Base-by-base conservation (phyloP, 148 eudicot genomes). In the Dysphania ambrosioides region DNA sequence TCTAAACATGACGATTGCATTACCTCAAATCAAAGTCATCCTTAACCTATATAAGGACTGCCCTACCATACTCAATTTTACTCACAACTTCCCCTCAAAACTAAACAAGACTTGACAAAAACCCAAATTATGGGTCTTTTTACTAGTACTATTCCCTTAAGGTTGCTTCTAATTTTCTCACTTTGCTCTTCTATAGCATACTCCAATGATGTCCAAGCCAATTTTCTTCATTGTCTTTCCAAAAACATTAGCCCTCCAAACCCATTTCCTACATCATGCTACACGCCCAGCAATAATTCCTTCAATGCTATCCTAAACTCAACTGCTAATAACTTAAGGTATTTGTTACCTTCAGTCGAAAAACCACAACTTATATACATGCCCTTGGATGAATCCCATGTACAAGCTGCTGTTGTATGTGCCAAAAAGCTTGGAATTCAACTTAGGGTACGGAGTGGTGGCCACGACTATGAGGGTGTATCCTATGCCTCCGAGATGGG, bases 401-500 rank as follows among this genome's bases (percentile, higher is more conserved):
- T 80, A 24, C 83, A 80, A 38, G 76, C 83, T 3, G 79, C 83
- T 24, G 83, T 80, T 7, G 26, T 72, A 6, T 80, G 83, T n/a
- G 79, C 79, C 59, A 85, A 53, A 36, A 44, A 71, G 19, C 51
- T 77, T 13, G 78, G 79, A 47, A 16, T 80, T 21, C 85, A 78
- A 68, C 74, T 85, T 1, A 63, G 88, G 53, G 76, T 82, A 1
- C 70, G 83, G 32, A 84, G 89, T 36, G 89, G 87, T 1, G 89
- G 89, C 6, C 88, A 86, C 16, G 88, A 86, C 62, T 86, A 81
- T 29, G 89, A 79, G 61, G 89, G 89, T 13, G 55, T 80, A 4
- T 86, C 89, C 5, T 84, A 75, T 42, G 36, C 79, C 1, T 77
- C 85, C 0, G 47, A 78, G n/a, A 56, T 62, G 68, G 77, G 78